Percentiles rank a stretch among this genome's conserved stretches.
These are phyloP conservation scores for Monilinia fructigena DNA, from an alignment of 2,329 filamentous ascomycete genomes.

Conservation along the genomic window DNA sequence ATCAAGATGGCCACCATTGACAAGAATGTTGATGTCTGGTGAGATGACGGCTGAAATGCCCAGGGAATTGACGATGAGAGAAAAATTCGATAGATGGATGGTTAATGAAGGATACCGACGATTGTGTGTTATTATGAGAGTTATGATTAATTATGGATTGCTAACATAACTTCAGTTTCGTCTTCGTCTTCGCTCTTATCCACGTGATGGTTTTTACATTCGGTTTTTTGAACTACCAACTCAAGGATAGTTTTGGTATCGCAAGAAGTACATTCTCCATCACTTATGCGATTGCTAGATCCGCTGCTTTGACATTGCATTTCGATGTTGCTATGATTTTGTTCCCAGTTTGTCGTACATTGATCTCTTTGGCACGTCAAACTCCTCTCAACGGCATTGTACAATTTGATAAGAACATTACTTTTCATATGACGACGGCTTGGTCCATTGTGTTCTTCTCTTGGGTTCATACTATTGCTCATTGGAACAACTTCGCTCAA, in stretches of 20 bases:
- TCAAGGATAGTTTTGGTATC: constrained; percentile 70
- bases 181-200: constrained; percentile 69
- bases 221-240: constrained; percentile 73
- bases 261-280: constrained; percentile 69
- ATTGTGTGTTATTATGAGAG: constrained; percentile 57
- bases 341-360: constrained; percentile 78
- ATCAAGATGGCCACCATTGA: constrained; percentile 78
- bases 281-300: constrained; percentile 73
- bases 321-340: constrained; percentile 78
- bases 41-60: constrained; percentile 76
- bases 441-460: constrained; percentile 90
- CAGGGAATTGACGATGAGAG: constrained; percentile 63
- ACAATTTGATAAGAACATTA: constrained; percentile 87
- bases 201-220: constrained; percentile 78
- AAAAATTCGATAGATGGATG: constrained; percentile 84
- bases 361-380: constrained; percentile 77
- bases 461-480: constrained; percentile 80
- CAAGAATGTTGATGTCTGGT: constrained; percentile 77
- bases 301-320: constrained; percentile 74
- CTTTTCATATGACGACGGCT: constrained; percentile 79
- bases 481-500: constrained; percentile 84
- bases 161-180: constrained; percentile 57
- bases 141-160: constrained; percentile 8
- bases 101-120: constrained; percentile 81
- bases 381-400: constrained; percentile 84